Percentiles rank a stretch among this genome's conserved stretches.
Conservation (phyloP, 495 filamentous ascomycete species). For the Aspergillus homomorphus region DNA sequence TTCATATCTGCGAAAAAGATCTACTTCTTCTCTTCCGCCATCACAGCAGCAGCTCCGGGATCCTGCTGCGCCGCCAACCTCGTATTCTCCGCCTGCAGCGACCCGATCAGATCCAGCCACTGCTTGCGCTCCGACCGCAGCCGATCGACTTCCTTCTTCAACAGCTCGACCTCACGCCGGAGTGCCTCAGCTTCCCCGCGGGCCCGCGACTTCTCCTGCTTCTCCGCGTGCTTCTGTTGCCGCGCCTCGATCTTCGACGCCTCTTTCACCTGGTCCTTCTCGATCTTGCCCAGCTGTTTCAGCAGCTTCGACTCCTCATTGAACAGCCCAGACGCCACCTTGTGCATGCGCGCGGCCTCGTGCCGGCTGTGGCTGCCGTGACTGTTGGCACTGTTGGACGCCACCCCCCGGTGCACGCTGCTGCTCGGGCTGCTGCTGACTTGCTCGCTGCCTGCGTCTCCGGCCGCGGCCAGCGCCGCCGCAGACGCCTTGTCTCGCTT, state of each 20-base stretch:
- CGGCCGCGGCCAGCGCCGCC: constrained; percentile 12
- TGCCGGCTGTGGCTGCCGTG: constrained; percentile 9
- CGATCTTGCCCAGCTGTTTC: constrained; percentile 39
- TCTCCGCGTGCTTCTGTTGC: constrained; percentile 55
- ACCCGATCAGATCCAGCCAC: constrained; percentile 57
- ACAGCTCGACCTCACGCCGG: constrained; percentile 53
- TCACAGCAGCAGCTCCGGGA: not conserved
- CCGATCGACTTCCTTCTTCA: constrained; percentile 54
- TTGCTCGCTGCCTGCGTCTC: constrained; percentile 13
- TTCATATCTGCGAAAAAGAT: no score
- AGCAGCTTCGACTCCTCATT: constrained; percentile 38
- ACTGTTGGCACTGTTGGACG: constrained; percentile 12
- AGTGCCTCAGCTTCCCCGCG: constrained; percentile 44
- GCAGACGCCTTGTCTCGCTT: constrained; percentile 37
- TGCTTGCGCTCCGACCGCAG: constrained; percentile 60
- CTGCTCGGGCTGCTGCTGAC: constrained; percentile 17
- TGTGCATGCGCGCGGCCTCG: constrained; percentile 24
- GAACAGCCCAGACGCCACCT: constrained; percentile 30
- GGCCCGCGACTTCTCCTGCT: constrained; percentile 53
- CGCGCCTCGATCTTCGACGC: constrained; percentile 42
- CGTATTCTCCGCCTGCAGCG: constrained; percentile 65
- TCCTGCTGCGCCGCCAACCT: constrained; percentile 24
- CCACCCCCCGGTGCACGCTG: constrained; percentile 6
- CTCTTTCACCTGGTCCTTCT: constrained; percentile 38
- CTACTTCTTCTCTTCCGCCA: not conserved